Evolutionary conservation across 495 filamentous ascomycete species (phyloP).

Genomic region (Penicillium lividum): DNA sequence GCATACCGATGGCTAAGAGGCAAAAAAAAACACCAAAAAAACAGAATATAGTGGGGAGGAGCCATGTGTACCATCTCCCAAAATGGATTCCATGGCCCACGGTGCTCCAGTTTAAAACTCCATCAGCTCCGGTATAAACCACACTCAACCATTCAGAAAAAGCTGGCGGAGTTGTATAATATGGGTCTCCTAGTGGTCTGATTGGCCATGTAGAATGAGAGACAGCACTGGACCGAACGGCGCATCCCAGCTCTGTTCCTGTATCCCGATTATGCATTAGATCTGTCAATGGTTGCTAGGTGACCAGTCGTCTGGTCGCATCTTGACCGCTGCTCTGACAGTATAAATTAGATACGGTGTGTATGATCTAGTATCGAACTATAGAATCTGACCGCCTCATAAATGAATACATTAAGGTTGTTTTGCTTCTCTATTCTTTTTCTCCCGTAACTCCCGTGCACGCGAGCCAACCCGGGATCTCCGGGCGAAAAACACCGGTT

Average conservation of each 20-base stretch:
- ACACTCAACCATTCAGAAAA: conserved; percentile 6
- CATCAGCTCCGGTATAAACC: conserved; percentile 3
- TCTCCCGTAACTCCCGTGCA: conserved; percentile 5
- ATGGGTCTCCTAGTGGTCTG: conserved; percentile 3
- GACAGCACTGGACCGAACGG: conserved; percentile 5
- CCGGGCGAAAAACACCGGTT: conserved; percentile 27
- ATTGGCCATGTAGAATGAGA: conserved; percentile 1
- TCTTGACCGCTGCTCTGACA: conserved; percentile 22
- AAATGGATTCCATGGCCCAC: conserved; percentile 11
- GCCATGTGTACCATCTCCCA: conserved; percentile 32
- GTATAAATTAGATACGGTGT: not conserved
- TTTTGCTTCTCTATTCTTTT: conserved; percentile 8
- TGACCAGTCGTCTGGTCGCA: conserved; percentile 19
- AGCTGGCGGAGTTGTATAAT: conserved; percentile 18
- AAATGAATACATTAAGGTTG: conserved; percentile 8
- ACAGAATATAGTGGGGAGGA: conserved; percentile 8
- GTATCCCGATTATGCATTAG: conserved; percentile 14
- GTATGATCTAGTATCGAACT: not conserved
- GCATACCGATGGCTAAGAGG: conserved; percentile 19
- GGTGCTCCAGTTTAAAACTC: conserved; percentile 4
- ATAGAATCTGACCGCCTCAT: not conserved
- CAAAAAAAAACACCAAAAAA: conserved; percentile 10
- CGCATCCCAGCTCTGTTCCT: conserved; percentile 4
- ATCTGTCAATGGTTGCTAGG: conserved; percentile 35
- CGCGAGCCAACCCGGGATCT: conserved; percentile 20